Evolutionary conservation across 2,329 filamentous ascomycete genomes (phyloP), one percentile per base, ranked within the genome.

Genomic region (Dothideomycetes sp.): DNA sequence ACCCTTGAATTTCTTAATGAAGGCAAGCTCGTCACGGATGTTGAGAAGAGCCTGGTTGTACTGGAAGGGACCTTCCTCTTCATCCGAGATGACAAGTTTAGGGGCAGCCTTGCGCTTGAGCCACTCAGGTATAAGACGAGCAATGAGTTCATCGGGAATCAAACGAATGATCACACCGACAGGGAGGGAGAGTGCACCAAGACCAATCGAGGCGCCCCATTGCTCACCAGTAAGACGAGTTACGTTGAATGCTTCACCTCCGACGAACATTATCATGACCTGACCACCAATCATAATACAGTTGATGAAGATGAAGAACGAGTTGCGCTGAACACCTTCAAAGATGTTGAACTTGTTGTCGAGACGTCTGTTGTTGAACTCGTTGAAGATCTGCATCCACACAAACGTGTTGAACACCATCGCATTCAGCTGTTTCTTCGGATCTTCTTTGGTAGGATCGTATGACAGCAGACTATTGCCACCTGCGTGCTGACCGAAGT

Each of bases 301-400:
- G 64, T 87, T 87, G 62, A 96, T 95, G 27, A 65, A 74, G 25
- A 93, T 74, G 67, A 96, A 96, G 71, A 93, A 94, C 65, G 73
- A 82, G 61, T 96, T 96, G 57, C 76, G 76, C 18, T 73, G 73
- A 45, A 96, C 74, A 41, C 86, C 86, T 58, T 95, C 89, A 46
- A 96, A 89, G 47, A 96, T 87, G 64, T 96, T 96, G 71, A 94
- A 88, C 41, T 79, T 76, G 64, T 96, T 96, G 61, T 96, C 89
- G 41, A 96, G 71, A 10, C 89, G 85, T 45, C 89, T 85, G 65
- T 94, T 94, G 68, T 96, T 96, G 74, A 93, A 84, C 58, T 94
- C 83, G 64, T 96, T 96, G 69, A 96, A 96, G 53, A 96, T 93
- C 54, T 96, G 89, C 88, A 96, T 95, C 89, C 89, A 96, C 39